Percentiles rank a stretch among this genome's conserved stretches.
phyloP scores from a whole-genome alignment of 805 yeast genomes.

The Hermanozyma aechmeae region DNA sequence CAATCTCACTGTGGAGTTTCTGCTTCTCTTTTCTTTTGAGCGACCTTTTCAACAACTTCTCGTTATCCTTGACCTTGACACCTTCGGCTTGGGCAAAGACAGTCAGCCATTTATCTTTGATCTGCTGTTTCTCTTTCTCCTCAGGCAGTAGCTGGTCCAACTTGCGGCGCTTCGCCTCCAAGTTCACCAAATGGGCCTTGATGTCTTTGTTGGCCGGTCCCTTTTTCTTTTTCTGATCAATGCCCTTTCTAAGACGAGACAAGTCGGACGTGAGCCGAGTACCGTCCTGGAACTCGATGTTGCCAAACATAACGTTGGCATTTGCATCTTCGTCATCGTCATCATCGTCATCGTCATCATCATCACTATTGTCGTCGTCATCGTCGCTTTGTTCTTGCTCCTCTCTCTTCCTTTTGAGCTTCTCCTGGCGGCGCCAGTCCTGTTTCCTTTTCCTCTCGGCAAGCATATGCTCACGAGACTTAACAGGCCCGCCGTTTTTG shows the following conservation, averaged over 20 bases:
- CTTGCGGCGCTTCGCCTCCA: slow-evolving; percentile 67
- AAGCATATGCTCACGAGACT: slow-evolving; percentile 73
- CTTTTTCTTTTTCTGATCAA: slow-evolving; percentile 47
- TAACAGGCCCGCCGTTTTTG: slow-evolving; percentile 69
- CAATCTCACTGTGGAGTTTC: slow-evolving; percentile 79
- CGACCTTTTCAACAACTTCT: slow-evolving; percentile 76
- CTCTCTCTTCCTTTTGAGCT: slow-evolving; percentile 29
- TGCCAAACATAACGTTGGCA: slow-evolving; percentile 57
- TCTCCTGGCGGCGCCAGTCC: slow-evolving; percentile 36
- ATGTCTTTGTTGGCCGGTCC: slow-evolving; percentile 84
- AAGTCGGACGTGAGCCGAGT: slow-evolving; percentile 68
- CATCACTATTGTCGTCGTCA: slow-evolving; percentile 22
- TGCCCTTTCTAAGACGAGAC: slow-evolving; percentile 38
- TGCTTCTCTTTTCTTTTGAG: slow-evolving; percentile 72
- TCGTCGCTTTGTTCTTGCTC: slow-evolving; percentile 34
- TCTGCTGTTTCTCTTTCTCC: slow-evolving; percentile 49
- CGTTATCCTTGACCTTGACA: slow-evolving; percentile 80
- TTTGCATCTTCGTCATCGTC: slow-evolving; percentile 21
- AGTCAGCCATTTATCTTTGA: slow-evolving; percentile 77
- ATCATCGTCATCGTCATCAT: slow-evolving; percentile 21
- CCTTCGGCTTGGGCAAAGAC: slow-evolving; percentile 87
- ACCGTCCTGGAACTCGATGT: slow-evolving; percentile 77
- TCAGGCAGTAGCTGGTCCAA: slow-evolving; percentile 50
- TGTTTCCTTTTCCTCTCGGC: slow-evolving; percentile 49
- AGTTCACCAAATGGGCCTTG: slow-evolving; percentile 67